These are phyloP conservation scores for Achaetomium macrosporum DNA, from an alignment of 2,329 filamentous ascomycete species.

Conservation along the genomic window DNA sequence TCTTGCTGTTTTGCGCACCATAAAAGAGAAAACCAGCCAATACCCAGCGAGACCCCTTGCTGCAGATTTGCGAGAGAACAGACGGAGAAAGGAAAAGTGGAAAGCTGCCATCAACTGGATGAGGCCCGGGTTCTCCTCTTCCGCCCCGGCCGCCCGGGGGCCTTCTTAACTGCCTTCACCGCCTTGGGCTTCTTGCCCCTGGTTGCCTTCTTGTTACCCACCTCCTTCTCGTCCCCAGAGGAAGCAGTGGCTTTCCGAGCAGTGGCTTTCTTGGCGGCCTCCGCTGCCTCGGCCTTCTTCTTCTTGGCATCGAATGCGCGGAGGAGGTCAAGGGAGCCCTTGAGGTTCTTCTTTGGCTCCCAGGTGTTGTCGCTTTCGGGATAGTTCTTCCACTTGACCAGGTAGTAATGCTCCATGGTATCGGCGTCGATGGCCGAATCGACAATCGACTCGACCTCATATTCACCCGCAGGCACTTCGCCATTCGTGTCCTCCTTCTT, in stretches of 20 bases:
- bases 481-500: constrained; percentile 14
- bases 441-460: constrained; percentile 44
- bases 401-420: constrained; percentile 38
- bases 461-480: constrained; percentile 30
- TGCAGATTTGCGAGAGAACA: not conserved
- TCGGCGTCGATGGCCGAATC: constrained; percentile 34
- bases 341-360: constrained; percentile 45
- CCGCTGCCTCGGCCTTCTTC: constrained; percentile 17
- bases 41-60: not conserved
- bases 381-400: constrained; percentile 51
- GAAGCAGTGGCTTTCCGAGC: constrained; percentile 5
- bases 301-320: constrained; percentile 33
- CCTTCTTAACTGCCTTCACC: constrained; percentile 8
- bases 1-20: not conserved
- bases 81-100: not conserved
- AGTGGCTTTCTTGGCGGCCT: constrained; percentile 12
- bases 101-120: not conserved
- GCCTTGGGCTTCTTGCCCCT: constrained; percentile 11
- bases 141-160: constrained; percentile 6
- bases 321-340: constrained; percentile 34
- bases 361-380: constrained; percentile 42
- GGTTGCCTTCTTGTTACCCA: not conserved
- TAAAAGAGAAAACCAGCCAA: not conserved
- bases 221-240: not conserved
- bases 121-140: constrained; percentile 1